Evolutionary conservation across 1,284 basidiomycete species (phyloP).

Genomic region (Hemileia vastatrix): DNA sequence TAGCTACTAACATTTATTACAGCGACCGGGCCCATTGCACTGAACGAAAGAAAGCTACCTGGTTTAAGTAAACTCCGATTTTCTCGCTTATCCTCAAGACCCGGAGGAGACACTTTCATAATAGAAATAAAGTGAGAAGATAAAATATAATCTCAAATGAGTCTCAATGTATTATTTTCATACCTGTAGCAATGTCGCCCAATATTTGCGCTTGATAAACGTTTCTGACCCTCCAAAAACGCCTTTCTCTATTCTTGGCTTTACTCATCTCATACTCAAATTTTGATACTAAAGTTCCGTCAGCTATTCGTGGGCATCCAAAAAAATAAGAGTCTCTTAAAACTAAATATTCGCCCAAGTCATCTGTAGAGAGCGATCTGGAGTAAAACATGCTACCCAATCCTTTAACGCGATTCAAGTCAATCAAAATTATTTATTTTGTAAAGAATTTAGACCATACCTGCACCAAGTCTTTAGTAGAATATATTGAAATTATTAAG

Average conservation of each 20-base stretch:
- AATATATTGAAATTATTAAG: not conserved
- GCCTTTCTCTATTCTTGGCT: constrained; percentile 1
- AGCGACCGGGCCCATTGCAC: constrained; percentile 16
- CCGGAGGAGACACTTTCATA: constrained; percentile 9
- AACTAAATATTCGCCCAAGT: constrained; percentile 13
- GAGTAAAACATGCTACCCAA: constrained; percentile 18
- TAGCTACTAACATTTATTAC: too few species aligned
- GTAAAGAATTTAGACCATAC: constrained; percentile 16
- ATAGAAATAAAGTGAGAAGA: too few species aligned
- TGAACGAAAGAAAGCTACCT: constrained; percentile 7
- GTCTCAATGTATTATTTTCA: not conserved
- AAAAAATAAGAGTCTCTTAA: constrained; percentile 18
- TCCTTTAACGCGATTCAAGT: too few species aligned
- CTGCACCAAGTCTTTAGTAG: constrained; percentile 13
- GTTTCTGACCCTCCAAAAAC: constrained; percentile 12
- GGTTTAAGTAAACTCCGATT: not conserved
- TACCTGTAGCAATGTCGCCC: constrained; percentile 8
- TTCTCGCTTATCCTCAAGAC: constrained; percentile 10
- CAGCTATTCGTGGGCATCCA: constrained; percentile 11
- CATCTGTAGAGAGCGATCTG: constrained; percentile 11
- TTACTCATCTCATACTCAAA: constrained; percentile 9
- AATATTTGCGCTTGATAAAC: constrained; percentile 4
- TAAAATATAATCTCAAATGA: too few species aligned
- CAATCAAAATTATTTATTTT: too few species aligned
- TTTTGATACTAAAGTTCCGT: constrained; percentile 7